A percentile compares a stretch with the other conserved stretches of the same genome.
Evolutionary conservation across 2,329 filamentous ascomycete genomes (phyloP).

Genomic region (Metarhizium robertsii): DNA sequence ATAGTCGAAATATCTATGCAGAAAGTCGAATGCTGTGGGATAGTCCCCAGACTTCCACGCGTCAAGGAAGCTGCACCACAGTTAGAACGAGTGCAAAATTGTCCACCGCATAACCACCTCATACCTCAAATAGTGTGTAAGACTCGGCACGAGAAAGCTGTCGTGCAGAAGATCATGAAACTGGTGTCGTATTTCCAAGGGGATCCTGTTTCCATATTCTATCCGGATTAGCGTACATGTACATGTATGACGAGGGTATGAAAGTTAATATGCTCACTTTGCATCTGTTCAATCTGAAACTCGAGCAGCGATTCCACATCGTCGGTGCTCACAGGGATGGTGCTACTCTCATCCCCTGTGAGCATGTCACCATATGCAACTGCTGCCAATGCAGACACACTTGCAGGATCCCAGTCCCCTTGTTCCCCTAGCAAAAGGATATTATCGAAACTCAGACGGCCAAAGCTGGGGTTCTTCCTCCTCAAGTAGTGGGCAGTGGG

Average conservation of each 20-base stretch:
- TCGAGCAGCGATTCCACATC: slow-evolving; percentile 76
- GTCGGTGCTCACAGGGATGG: slow-evolving; percentile 56
- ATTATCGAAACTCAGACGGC: slow-evolving; percentile 46
- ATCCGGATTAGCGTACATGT: background rate
- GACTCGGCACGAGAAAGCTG: slow-evolving; percentile 58
- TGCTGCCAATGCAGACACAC: slow-evolving; percentile 33
- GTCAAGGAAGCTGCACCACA: slow-evolving; percentile 64
- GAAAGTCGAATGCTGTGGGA: slow-evolving; percentile 76
- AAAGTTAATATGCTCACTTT: slow-evolving; percentile 44
- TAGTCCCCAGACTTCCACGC: slow-evolving; percentile 89
- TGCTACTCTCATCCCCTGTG: slow-evolving; percentile 28
- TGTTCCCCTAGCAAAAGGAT: slow-evolving; percentile 41
- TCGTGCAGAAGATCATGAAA: slow-evolving; percentile 61
- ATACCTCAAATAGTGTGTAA: slow-evolving; percentile 67
- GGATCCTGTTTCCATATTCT: slow-evolving; percentile 72
- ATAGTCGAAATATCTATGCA: slow-evolving; percentile 96
- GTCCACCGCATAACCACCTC: background rate
- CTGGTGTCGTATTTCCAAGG: slow-evolving; percentile 61
- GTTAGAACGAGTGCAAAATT: background rate
- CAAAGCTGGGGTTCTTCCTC: slow-evolving; percentile 50
- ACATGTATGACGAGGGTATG: background rate
- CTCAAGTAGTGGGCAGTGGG: slow-evolving; percentile 60
- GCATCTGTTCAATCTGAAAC: slow-evolving; percentile 81
- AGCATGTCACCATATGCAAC: slow-evolving; percentile 45
- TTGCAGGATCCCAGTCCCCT: slow-evolving; percentile 38